Evolutionary conservation across 2,329 filamentous ascomycete species (phyloP), one percentile per base, ranked within the genome.

Genomic region (Tolypocladium nubicola): DNA sequence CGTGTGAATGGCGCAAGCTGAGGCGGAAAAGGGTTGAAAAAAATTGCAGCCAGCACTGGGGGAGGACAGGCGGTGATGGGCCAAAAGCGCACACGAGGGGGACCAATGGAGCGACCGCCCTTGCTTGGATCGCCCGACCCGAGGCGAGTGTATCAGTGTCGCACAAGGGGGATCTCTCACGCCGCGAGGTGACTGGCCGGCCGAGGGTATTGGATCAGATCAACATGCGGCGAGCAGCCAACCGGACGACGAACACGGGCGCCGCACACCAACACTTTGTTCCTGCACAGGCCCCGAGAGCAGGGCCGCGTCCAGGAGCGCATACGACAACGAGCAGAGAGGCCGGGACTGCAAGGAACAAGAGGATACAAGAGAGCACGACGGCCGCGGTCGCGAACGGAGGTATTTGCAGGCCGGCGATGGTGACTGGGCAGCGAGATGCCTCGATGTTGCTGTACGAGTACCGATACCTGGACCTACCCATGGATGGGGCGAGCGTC

Each of bases 31-130:
- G 21, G 37, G 52, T 41, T 13, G 30, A 23, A 38, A 43, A 43
- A 43, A 43, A 50, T 13, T 33, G 16, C 35, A 33, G 30, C 21
- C 26, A 26, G 35, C 26, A 14, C 39, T 39, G 16, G 45, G 52
- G 38, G 43, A 47, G 45, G 47, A 43, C 56, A 54, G 53, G 57
- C 61, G 58, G 60, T 57, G 60, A 63, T 58, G 60, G 30, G 38
- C n/a, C 40, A 50, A 14, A n/a, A n/a, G 30, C 21, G 47, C 47
- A 33, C 47, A n/a, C 47, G 47, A 14, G 41, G 52, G 55, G 54
- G 55, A 49, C 61, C 61, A 63, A 62, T 62, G 53, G 57, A 54
- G 56, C 45, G 6, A 35, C 33, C 14, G 40, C 55, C 60, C 55
- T 62, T 52, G 60, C 37, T 52, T 58, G 56, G 57, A 59, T 61